Conservation (phyloP, 2,329 filamentous ascomycete species). For the Fusarium penzigii region DNA sequence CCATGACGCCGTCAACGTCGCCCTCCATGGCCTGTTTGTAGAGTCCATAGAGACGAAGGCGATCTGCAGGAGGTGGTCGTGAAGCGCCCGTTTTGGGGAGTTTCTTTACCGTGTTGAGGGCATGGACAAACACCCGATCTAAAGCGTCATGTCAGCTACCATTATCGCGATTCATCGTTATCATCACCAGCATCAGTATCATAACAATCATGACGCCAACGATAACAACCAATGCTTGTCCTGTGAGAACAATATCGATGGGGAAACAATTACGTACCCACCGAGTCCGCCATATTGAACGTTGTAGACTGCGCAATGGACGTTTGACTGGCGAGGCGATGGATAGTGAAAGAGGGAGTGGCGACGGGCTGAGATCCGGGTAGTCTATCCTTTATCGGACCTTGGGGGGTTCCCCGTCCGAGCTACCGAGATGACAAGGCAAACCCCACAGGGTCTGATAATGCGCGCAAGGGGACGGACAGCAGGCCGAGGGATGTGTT, state of each 20-base stretch:
- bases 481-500: too few species aligned
- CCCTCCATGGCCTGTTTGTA: slow-evolving; percentile 99
- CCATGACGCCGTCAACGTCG: slow-evolving; percentile 92
- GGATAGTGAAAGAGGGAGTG: slow-evolving; percentile 10
- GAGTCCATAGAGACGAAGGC: slow-evolving; percentile 91
- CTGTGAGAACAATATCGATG: too few species aligned
- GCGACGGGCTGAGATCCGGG: slow-evolving; percentile 14
- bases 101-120: slow-evolving; percentile 97
- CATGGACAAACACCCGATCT: slow-evolving; percentile 99
- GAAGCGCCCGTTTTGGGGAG: slow-evolving; percentile 91
- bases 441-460: slow-evolving; percentile 22
- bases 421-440: slow-evolving; percentile 31
- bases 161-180: neutral
- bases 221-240: too few species aligned
- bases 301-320: slow-evolving; percentile 2
- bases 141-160: slow-evolving; percentile 21
- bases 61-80: slow-evolving; percentile 80
- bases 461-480: slow-evolving; percentile 1
- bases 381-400: slow-evolving; percentile 28
- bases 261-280: slow-evolving; percentile 25
- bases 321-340: slow-evolving; percentile 12
- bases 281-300: slow-evolving; percentile 31
- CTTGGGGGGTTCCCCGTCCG: slow-evolving; percentile 21
- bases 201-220: too few species aligned
- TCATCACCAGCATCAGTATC: neutral